Evolutionary conservation across 805 yeast genomes (phyloP).

Genomic region (Priceomyces fermenticarens): DNA sequence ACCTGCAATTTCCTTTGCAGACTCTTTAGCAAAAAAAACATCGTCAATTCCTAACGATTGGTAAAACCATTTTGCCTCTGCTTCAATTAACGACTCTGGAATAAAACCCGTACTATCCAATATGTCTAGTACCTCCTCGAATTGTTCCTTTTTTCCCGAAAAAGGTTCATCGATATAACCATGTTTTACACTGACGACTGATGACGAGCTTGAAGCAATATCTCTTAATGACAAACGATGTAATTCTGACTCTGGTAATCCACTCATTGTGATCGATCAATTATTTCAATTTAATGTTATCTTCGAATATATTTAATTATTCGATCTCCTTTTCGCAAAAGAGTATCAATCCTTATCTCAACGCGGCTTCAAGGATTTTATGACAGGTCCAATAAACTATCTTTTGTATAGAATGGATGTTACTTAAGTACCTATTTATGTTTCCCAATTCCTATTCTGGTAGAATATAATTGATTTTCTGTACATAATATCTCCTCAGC

Average conservation of each 20-base stretch:
- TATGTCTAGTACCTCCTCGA: slow-evolving; percentile 75
- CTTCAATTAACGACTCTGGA: slow-evolving; percentile 81
- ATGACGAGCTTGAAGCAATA: slow-evolving; percentile 27
- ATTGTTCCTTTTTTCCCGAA: slow-evolving; percentile 76
- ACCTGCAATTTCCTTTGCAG: slow-evolving; percentile 73
- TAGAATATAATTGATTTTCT: neutral
- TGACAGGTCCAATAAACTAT: neutral
- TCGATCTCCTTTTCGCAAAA: neutral
- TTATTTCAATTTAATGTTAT: neutral
- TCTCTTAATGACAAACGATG: slow-evolving; percentile 22
- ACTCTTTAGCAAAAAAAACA: slow-evolving; percentile 83
- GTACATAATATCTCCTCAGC: neutral
- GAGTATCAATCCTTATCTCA: neutral
- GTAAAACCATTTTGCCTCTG: slow-evolving; percentile 89
- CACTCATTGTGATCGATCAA: slow-evolving; percentile 1
- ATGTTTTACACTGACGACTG: slow-evolving; percentile 29
- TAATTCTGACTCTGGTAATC: slow-evolving; percentile 15
- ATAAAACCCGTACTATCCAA: slow-evolving; percentile 83
- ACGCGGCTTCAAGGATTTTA: neutral
- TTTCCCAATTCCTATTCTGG: neutral
- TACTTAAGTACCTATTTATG: neutral
- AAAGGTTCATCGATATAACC: slow-evolving; percentile 79
- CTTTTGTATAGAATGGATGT: neutral
- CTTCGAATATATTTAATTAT: neutral
- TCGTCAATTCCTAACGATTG: slow-evolving; percentile 86